These are phyloP conservation scores for Diaporthe citrichinensis DNA, from an alignment of 2,329 filamentous ascomycete genomes.

Conservation along the genomic window DNA sequence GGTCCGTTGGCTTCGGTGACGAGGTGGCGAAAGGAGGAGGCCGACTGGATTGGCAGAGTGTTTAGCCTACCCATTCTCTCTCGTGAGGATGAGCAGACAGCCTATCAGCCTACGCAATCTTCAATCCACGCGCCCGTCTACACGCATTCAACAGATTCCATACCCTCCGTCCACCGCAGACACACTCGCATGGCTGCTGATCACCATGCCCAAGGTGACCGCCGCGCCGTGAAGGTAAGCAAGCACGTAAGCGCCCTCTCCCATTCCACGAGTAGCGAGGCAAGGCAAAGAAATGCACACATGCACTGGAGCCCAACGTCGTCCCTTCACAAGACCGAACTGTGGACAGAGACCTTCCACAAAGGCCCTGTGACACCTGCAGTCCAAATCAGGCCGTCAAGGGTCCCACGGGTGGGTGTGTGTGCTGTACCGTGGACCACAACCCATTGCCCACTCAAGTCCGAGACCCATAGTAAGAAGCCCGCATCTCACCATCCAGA, in stretches of 20 bases:
- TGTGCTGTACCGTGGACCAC: not conserved
- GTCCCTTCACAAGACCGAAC: not conserved
- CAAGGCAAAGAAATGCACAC: not conserved
- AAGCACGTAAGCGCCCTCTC: not conserved
- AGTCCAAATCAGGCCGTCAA: not conserved
- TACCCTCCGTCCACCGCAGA: not conserved
- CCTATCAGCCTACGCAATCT: not conserved
- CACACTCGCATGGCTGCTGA: not conserved
- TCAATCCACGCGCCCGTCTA: not conserved
- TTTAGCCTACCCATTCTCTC: not conserved
- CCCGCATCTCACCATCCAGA: not conserved
- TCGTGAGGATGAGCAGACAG: not conserved
- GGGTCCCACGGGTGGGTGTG: not conserved
- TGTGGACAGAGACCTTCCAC: not conserved
- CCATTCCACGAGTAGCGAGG: not conserved
- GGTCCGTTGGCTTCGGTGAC: not conserved
- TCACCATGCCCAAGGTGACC: not conserved
- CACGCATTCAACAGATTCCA: not conserved
- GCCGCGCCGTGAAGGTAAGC: not conserved
- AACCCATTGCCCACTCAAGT: not conserved
- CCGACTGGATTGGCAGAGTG: not conserved
- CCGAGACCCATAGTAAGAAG: not conserved
- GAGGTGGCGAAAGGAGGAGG: not conserved
- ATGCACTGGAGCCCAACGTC: conserved; percentile 14
- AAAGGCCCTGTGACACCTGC: not conserved